Evolutionary conservation across 495 filamentous ascomycete species (phyloP), one percentile per base, ranked within the genome.

Genomic region (Talaromyces stipitatus): DNA sequence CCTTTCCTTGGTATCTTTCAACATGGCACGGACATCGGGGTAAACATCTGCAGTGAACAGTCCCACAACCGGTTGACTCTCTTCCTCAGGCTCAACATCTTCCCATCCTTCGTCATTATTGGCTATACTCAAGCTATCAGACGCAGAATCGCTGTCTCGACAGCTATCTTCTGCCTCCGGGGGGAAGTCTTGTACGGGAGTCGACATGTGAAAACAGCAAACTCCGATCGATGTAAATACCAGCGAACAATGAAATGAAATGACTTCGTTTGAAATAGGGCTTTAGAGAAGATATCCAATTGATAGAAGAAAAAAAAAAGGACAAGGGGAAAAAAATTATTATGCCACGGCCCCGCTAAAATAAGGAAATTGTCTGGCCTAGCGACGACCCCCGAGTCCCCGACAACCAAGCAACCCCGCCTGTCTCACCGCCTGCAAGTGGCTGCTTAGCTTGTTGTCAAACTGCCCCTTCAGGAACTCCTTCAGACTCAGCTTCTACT

Each of bases 61-160:
- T n/a, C 86, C 86, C 33, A 88, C 74, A 54, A 89, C 79, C 27
- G 80, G 75, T 18, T 77, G 76, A 28, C 84, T 78, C 57, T 91
- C 85, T 14, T 83, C 77, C 58, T 87, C 83, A 8, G 80, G 77
- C 63, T 90, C 88, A 26, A 85, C 80, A 70, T 95, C 90, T 67
- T 90, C 84, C 91, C 91, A 96, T 20, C 83, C 85, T 66, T 86
- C 84, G 47, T 89, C 86, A 43, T 55, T 10, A 58, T 82, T 76
- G 55, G 69, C 76, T 26, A 70, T 61, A 58, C 81, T 77, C 5
- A 80, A 81, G 27, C 72, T 72, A 20, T 73, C 73, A 20, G 77
- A 78, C 3, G 68, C 57, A 22, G 41, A 52, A 7, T 55, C 52
- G 58, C 46, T 60, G 2, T 50, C 57, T 26, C 41, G 45, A 22